Percentiles rank a stretch among this genome's conserved stretches.
Conservation (phyloP, 116 monocot species). For the Iris pallida region DNA sequence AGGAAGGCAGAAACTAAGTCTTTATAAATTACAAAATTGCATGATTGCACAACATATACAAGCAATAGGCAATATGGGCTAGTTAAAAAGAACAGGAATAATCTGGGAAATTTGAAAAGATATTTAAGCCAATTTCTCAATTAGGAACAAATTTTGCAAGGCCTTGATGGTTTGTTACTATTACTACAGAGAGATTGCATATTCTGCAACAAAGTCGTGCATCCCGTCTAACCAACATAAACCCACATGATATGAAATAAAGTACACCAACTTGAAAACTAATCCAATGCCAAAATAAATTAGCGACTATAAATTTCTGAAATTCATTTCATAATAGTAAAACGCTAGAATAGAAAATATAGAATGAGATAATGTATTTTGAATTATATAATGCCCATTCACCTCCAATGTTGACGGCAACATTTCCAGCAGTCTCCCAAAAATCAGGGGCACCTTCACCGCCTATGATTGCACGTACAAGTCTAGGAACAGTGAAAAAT, state of each 20-base stretch:
- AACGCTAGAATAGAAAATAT: neutral
- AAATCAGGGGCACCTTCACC: constrained; percentile 87
- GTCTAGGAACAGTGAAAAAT: constrained; percentile 88
- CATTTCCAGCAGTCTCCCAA: constrained; percentile 73
- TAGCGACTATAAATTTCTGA: too few relatives aligned
- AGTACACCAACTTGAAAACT: neutral
- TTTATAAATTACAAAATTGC: too few relatives aligned
- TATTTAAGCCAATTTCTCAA: too few relatives aligned
- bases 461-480: constrained; percentile 72
- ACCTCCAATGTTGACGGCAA: constrained; percentile 94
- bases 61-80: too few relatives aligned
- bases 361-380: neutral
- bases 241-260: neutral
- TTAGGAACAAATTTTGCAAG: neutral
- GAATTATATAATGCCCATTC: constrained; percentile 16
- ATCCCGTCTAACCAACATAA: neutral
- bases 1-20: too few relatives aligned
- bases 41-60: too few relatives aligned
- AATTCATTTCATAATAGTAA: neutral
- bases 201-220: neutral
- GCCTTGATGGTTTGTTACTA: neutral
- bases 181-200: neutral
- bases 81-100: too few relatives aligned
- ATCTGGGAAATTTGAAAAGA: too few relatives aligned
- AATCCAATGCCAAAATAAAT: too few relatives aligned